phyloP scores from a whole-genome alignment of 768 basidiomycete species.

The Boletus rubroflammeus region DNA sequence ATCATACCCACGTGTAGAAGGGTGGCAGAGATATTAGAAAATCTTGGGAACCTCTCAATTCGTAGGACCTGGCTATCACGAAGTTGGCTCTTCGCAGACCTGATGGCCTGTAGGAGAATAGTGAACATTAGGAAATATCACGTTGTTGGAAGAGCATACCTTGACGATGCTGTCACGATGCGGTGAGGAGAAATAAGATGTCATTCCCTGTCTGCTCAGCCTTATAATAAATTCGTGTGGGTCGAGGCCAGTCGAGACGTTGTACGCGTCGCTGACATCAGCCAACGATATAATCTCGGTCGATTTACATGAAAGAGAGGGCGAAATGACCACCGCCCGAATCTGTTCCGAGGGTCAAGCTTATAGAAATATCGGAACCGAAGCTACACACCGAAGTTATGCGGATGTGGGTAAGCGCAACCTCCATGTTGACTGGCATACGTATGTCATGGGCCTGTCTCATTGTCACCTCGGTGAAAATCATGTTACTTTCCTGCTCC shows the following conservation, averaged over 20 bases:
- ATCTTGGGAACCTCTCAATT: constrained; percentile 66
- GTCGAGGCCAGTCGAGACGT: constrained; percentile 73
- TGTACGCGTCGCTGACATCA: constrained; percentile 86
- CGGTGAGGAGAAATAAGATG: constrained; percentile 72
- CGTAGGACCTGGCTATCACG: constrained; percentile 50
- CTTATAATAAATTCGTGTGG: constrained; percentile 80
- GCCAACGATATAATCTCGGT: constrained; percentile 77
- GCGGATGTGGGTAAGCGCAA: constrained; percentile 68
- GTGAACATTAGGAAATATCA: not conserved
- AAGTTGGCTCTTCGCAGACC: constrained; percentile 69
- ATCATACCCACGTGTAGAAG: constrained; percentile 84
- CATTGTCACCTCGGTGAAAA: constrained; percentile 64
- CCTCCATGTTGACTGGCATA: constrained; percentile 65
- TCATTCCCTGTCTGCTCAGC: constrained; percentile 63
- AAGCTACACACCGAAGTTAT: constrained; percentile 63
- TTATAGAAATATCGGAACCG: not conserved
- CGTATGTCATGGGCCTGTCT: constrained; percentile 61
- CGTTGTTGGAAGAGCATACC: constrained; percentile 35
- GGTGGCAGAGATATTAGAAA: constrained; percentile 82
- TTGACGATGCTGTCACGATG: constrained; percentile 71
- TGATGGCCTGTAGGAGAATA: constrained; percentile 50
- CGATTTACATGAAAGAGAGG: constrained; percentile 65
- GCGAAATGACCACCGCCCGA: constrained; percentile 69
- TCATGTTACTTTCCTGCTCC: constrained; percentile 54
- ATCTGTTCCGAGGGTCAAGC: constrained; percentile 37